phyloP scores from a whole-genome alignment of 1,284 basidiomycete species.

The Pholiota adiposa region DNA sequence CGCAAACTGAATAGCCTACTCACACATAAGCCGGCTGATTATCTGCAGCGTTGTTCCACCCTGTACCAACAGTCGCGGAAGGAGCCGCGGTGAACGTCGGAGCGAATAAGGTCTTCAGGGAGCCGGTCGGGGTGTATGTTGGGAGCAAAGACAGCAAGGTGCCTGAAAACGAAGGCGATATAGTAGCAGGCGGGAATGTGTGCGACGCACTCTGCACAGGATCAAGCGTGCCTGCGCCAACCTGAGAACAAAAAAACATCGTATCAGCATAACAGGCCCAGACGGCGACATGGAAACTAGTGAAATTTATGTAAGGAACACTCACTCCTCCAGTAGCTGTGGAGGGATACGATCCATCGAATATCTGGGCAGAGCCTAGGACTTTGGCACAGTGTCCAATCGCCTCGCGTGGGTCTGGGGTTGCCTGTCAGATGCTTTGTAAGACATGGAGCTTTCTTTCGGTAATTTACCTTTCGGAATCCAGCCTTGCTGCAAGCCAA shows the following conservation, averaged over 20 bases:
- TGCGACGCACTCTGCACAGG: constrained; percentile 37
- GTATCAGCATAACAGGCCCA: constrained; percentile 13
- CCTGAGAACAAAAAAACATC: constrained; percentile 21
- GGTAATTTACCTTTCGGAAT: constrained; percentile 53
- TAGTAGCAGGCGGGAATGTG: constrained; percentile 46
- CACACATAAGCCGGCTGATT: constrained; percentile 47
- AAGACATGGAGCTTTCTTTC: neutral
- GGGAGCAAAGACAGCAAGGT: constrained; percentile 47
- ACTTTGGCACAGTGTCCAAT: constrained; percentile 59
- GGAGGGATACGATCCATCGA: constrained; percentile 57
- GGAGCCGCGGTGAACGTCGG: constrained; percentile 58
- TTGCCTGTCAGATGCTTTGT: neutral
- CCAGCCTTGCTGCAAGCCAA: constrained; percentile 76
- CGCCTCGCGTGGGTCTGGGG: constrained; percentile 65
- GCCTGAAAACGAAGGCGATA: constrained; percentile 47
- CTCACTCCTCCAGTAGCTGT: constrained; percentile 70
- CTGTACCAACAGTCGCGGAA: constrained; percentile 57
- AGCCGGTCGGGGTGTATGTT: constrained; percentile 71
- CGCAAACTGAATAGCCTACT: constrained; percentile 18
- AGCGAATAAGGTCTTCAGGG: constrained; percentile 52
- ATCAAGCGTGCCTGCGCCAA: constrained; percentile 41
- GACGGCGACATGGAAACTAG: constrained; percentile 1
- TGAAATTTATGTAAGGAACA: constrained; percentile 12
- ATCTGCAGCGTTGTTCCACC: constrained; percentile 70
- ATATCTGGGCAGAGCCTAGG: constrained; percentile 47